Conservation (phyloP, 2,329 filamentous ascomycete species). For the Claviceps purpurea region DNA sequence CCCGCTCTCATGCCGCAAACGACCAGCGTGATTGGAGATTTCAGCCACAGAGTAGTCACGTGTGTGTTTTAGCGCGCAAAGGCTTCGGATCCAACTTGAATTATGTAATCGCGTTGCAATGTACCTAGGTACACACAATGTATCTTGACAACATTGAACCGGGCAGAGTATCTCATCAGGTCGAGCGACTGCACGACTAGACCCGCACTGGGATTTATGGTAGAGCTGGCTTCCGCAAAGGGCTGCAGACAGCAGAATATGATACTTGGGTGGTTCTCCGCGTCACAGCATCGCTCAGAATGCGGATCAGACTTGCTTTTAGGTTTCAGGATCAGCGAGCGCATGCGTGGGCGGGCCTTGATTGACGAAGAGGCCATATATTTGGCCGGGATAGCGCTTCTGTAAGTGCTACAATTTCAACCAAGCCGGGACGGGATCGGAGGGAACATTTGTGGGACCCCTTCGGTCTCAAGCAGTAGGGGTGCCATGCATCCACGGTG, state of each 20-base stretch:
- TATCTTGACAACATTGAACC: no score
- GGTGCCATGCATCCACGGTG: not conserved
- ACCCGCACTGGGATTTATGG: not conserved
- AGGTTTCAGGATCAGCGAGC: not conserved
- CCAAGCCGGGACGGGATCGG: not conserved
- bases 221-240: not conserved
- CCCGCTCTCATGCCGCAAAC: constrained; percentile 9
- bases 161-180: no score
- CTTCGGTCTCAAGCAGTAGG: not conserved
- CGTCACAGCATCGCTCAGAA: not conserved
- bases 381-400: no score
- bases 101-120: not conserved
- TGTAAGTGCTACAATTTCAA: not conserved
- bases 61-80: not conserved
- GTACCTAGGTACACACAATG: no score
- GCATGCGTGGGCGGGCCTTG: no score
- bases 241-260: not conserved
- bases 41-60: not conserved
- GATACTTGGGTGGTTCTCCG: not conserved
- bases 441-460: not conserved
- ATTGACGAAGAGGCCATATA: no score
- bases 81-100: not conserved
- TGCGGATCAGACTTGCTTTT: not conserved
- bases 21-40: constrained; percentile 7
- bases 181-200: not conserved